Base-by-base conservation (phyloP, 2,329 filamentous ascomycete genomes). In the Claviceps quebecensis region DNA sequence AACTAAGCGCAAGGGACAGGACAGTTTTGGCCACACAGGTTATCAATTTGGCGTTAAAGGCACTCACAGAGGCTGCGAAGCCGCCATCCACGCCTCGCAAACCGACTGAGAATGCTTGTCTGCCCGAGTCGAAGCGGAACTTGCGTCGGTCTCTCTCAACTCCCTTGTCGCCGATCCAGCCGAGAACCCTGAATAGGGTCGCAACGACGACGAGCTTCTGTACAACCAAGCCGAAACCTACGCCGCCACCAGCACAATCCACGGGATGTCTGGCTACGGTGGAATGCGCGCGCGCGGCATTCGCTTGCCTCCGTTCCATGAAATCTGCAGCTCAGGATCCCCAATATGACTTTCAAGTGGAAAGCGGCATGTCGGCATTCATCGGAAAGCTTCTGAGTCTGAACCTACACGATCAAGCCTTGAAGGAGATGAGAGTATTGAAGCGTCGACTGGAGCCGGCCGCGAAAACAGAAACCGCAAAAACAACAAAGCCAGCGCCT, bases 331-430 rank as follows among this genome's bases (percentile, higher is more conserved):
- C 75, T 5, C 71, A 74, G 8, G 67, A 80, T 9, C 67, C 74
- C 9, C 68, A 82, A n/a, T 74, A 79, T 1, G 74, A 77, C 45
- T 68, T 86, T 40, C 84, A 90, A 60, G 65, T 90, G 4, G 86
- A 90, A 61, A 81, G 73, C 53, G 86, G 85, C 50, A 85, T 87
- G 73, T 77, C 84, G 16, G 80, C 82, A 0, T 73, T 90, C 50
- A 67, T 84, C 40, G 77, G 77, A 40, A 87, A 82, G 61, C 69
- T 90, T 1, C 68, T 88, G 14, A 69, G 71, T 0, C 69, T 87
- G 47, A 78, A 79, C 1, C 64, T 89, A 49, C 77, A 84, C 45
- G 77, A 81, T n/a, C 70, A 83, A 52, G 85, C 86, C 0, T 65
- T 80, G 43, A 86, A 81, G 59, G 86, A 90, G 59, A 63, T 90